Evolutionary conservation across 805 yeast genomes (phyloP).

Genomic region (Saccharomyces paradoxus): DNA sequence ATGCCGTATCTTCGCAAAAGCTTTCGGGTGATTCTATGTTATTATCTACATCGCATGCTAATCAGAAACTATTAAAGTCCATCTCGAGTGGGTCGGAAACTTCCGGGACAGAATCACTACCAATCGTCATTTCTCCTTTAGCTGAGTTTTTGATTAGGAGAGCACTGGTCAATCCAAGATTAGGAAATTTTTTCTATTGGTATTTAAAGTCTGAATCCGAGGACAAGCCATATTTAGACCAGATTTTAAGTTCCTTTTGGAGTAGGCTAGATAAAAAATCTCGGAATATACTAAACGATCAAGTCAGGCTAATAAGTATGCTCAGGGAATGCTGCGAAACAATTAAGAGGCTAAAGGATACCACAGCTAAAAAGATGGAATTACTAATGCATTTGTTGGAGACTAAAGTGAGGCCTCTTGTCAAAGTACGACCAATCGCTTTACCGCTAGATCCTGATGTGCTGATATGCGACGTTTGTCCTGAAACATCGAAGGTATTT

Average conservation of each 20-base stretch:
- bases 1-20: slow-evolving; percentile 16
- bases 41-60: slow-evolving; percentile 15
- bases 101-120: neutral
- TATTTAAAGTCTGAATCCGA: slow-evolving; percentile 80
- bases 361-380: slow-evolving; percentile 70
- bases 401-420: slow-evolving; percentile 35
- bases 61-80: slow-evolving; percentile 8
- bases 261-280: slow-evolving; percentile 25
- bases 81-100: slow-evolving; percentile 3
- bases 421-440: slow-evolving; percentile 43
- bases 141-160: slow-evolving; percentile 70
- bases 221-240: slow-evolving; percentile 47
- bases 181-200: slow-evolving; percentile 89
- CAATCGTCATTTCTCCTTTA: slow-evolving; percentile 45
- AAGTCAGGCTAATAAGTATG: slow-evolving; percentile 59
- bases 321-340: slow-evolving; percentile 58
- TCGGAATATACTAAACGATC: slow-evolving; percentile 38
- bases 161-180: slow-evolving; percentile 51
- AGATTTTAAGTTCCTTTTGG: slow-evolving; percentile 40
- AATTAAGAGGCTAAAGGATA: slow-evolving; percentile 60
- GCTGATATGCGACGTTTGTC: slow-evolving; percentile 62
- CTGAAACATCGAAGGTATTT: slow-evolving; percentile 78
- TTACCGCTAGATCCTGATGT: slow-evolving; percentile 81
- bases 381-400: slow-evolving; percentile 42
- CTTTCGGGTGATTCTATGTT: slow-evolving; percentile 19